Conservation (phyloP, 805 yeast species). For the Hanseniaspora hatyaiensis region DNA sequence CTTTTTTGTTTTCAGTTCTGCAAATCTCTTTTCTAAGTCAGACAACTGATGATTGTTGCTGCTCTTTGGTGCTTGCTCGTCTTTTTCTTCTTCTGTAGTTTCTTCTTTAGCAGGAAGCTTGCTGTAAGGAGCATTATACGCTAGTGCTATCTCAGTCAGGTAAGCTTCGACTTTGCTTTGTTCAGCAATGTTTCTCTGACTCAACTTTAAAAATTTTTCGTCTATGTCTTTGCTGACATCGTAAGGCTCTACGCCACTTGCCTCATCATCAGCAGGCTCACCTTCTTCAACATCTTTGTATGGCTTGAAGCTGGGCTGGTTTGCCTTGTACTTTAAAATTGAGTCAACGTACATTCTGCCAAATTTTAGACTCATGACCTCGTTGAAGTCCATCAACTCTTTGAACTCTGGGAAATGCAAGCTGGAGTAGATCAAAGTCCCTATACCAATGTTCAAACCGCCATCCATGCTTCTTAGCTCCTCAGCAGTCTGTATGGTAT, state of each 20-base stretch:
- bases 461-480: constrained; percentile 26
- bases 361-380: constrained; percentile 48
- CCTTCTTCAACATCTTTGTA: background rate
- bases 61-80: constrained; percentile 27
- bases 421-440: constrained; percentile 55
- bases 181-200: constrained; percentile 57
- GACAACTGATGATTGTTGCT: constrained; percentile 42
- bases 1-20: constrained; percentile 41
- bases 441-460: constrained; percentile 63
- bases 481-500: constrained; percentile 33
- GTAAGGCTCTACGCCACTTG: constrained; percentile 37
- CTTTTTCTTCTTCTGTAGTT: constrained; percentile 23
- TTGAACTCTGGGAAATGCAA: constrained; percentile 59
- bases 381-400: constrained; percentile 52
- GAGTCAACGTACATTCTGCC: constrained; percentile 54
- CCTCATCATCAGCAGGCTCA: constrained; percentile 30
- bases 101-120: constrained; percentile 33
- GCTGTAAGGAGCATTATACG: constrained; percentile 66
- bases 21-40: constrained; percentile 58
- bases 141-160: constrained; percentile 65
- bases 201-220: constrained; percentile 50
- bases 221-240: constrained; percentile 37
- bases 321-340: constrained; percentile 23
- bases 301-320: background rate
- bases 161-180: constrained; percentile 56